A percentile compares a stretch with the other conserved stretches of the same genome.
Conservation (phyloP, 2,329 filamentous ascomycete species). For the Aspergillus phoenicis region DNA sequence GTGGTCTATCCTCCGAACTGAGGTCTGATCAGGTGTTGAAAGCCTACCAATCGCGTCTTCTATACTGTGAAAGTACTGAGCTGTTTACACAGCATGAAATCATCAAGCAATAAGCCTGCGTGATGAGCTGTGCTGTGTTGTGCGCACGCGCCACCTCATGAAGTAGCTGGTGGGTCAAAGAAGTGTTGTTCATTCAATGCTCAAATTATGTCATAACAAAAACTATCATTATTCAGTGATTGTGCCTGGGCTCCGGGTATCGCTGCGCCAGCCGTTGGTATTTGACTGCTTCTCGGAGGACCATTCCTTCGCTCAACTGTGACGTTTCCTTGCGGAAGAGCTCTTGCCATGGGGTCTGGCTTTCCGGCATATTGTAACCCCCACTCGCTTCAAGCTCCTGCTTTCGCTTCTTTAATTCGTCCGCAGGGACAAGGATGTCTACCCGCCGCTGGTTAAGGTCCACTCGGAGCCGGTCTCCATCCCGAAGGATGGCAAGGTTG, state of each 20-base stretch:
- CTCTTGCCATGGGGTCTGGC: conserved; percentile 56
- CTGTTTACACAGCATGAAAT: not conserved
- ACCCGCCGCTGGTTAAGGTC: conserved; percentile 54
- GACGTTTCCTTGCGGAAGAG: conserved; percentile 52
- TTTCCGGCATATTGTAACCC: conserved; percentile 44
- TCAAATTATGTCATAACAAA: not conserved
- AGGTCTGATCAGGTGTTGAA: no score
- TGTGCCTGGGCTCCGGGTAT: conserved; percentile 47
- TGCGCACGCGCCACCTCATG: not conserved
- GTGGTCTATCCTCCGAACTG: not conserved
- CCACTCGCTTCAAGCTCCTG: conserved; percentile 41
- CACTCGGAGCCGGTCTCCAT: conserved; percentile 55
- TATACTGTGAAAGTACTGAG: not conserved
- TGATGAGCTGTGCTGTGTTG: not conserved
- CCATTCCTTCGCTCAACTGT: conserved; percentile 52
- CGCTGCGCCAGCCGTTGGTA: conserved; percentile 52
- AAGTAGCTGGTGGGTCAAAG: not conserved
- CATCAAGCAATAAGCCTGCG: not conserved
- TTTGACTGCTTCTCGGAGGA: conserved; percentile 49
- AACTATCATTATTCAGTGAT: conserved; percentile 38
- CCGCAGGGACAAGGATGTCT: conserved; percentile 49
- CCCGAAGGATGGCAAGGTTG: conserved; percentile 54
- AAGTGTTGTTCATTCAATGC: not conserved
- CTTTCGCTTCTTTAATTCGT: conserved; percentile 47
- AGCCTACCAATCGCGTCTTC: not conserved